Evolutionary conservation across 345 rosid species (phyloP), one percentile per base, ranked within the genome.

Genomic region (Camelina sativa): DNA sequence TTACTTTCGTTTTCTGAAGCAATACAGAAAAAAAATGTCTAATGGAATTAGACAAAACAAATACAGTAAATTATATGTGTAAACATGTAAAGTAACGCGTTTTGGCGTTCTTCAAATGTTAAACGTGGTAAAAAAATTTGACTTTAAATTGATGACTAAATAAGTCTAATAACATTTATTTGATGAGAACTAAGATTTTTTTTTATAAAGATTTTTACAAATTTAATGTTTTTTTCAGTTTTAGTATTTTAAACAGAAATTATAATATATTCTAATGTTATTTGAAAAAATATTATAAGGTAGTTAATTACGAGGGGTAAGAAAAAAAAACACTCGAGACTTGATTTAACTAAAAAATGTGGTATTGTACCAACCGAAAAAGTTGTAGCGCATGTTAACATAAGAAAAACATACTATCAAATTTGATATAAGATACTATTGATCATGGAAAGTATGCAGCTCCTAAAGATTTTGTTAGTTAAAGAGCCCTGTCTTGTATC

Each of bases 361-460:
- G 37, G 52, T 32, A 52, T 5, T 41, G 13, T 34, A 50, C 20
- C 34, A 20, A 38, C 8, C 23, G 4, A 17, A 25, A 52, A 67
- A 54, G 62, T 16, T 62, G 53, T 62, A 16, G 69, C 34, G 37
- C 37, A 34, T 7, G 17, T 44, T 44, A 7, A 6, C 50, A 30
- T 17, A 10, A 16, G 17, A n/a, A 32, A 11, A 15, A 47, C 17
- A 32, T 6, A 43, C 30, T 10, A 35, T 35, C 22, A 50, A 25
- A 9, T 37, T 62, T 72, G 69, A 30, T 41, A 15, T 41, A 73
- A 54, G 15, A 73, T 73, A 73, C 56, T 73, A 54, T 46, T 73
- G 53, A 32, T 41, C 47, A 54, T 73, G 57, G 47, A 73, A 73
- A 63, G 47, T 34, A 63, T 54, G 47, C 25, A 63, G 11, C 56